Evolutionary conservation across 2,329 filamentous ascomycete genomes (phyloP).

Genomic region (Phoma sp.): DNA sequence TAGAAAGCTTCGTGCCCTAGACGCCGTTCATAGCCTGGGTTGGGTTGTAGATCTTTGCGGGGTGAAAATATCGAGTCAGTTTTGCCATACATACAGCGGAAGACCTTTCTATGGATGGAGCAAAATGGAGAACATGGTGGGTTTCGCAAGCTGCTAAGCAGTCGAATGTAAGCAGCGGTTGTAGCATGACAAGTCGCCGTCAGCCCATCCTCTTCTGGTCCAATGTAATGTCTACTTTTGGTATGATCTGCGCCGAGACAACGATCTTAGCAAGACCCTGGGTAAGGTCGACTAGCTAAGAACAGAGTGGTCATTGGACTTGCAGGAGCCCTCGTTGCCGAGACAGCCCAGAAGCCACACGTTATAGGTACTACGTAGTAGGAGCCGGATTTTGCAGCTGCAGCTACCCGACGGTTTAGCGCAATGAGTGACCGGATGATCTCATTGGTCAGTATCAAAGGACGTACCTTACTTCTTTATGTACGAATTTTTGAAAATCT

Average conservation of each 20-base stretch:
- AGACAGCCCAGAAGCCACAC: not conserved
- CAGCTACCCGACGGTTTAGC: too few species aligned
- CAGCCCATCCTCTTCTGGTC: slow-evolving; percentile 4
- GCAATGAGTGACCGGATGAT: not conserved
- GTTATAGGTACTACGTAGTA: not conserved
- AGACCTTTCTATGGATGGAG: slow-evolving; percentile 1
- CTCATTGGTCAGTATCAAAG: not conserved
- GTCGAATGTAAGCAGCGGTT: not conserved
- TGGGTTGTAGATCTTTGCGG: too few species aligned
- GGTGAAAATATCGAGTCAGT: too few species aligned
- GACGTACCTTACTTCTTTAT: too few species aligned
- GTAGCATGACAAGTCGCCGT: not conserved
- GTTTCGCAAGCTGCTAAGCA: slow-evolving; percentile 1
- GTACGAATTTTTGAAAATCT: too few species aligned
- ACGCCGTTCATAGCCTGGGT: too few species aligned
- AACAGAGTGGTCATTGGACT: not conserved
- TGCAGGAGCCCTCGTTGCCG: not conserved
- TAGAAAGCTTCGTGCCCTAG: too few species aligned
- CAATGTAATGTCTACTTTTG: slow-evolving; percentile 1
- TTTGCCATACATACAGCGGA: not conserved
- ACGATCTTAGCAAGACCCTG: not conserved
- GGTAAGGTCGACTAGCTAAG: not conserved
- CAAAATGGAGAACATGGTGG: slow-evolving; percentile 1
- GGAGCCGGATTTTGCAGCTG: not conserved
- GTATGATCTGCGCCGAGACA: not conserved